Percentiles rank a stretch among this genome's conserved stretches.
Conservation (phyloP, 1,284 basidiomycete species). For the Schizophyllum amplum region DNA sequence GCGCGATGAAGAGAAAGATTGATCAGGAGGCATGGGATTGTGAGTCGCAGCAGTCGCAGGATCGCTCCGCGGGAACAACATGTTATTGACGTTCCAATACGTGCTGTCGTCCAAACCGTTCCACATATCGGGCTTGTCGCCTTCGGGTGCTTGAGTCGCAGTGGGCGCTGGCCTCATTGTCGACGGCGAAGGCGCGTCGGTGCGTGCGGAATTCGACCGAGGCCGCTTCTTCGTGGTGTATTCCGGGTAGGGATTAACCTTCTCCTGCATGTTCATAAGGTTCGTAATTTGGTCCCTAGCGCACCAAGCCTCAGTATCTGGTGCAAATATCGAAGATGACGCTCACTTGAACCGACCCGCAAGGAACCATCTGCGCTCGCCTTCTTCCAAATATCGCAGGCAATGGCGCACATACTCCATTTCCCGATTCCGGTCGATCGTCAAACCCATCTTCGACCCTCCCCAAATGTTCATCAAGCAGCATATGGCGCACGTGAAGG, state of each 20-base stretch:
- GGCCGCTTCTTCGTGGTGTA: not conserved
- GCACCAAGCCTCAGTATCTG: not conserved
- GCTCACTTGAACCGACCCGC: not conserved
- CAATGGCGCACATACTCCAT: slow-evolving; percentile 10
- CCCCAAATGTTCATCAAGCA: slow-evolving; percentile 10
- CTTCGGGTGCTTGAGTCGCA: not conserved
- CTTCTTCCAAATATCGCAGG: slow-evolving; percentile 5
- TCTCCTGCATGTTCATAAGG: not conserved
- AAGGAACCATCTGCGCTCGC: slow-evolving; percentile 1
- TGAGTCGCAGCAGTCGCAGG: no score
- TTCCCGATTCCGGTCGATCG: slow-evolving; percentile 6
- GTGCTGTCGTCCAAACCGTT: not conserved
- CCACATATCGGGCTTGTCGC: not conserved
- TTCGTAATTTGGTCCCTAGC: not conserved
- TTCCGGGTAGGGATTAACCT: not conserved
- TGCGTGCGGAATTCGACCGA: not conserved
- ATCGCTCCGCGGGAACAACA: not conserved
- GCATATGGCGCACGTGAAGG: slow-evolving; percentile 9
- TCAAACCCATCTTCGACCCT: slow-evolving; percentile 6
- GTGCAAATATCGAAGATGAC: not conserved
- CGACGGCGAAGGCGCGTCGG: no score
- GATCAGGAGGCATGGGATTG: not conserved
- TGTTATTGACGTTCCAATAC: not conserved
- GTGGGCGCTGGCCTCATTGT: no score
- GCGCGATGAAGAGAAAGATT: not conserved